phyloP scores from a whole-genome alignment of 345 rosid species.

The Aegle marmelos region DNA sequence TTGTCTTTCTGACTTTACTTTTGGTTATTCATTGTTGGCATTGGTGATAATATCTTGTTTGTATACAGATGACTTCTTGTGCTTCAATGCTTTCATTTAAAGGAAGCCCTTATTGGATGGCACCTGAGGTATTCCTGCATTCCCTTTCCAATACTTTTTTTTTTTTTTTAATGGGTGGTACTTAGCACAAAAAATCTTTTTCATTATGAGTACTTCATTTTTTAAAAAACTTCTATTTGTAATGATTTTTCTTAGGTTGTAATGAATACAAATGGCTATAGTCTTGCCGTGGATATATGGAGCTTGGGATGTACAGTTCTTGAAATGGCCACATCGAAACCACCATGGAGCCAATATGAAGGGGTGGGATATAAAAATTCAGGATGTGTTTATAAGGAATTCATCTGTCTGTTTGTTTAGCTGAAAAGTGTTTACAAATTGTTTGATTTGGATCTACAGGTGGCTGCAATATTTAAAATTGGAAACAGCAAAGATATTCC shows the following conservation, averaged over 20 bases:
- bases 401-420: background rate
- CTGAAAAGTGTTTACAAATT: conserved; percentile 7
- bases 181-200: background rate
- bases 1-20: background rate
- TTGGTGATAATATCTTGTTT: conserved; percentile 20
- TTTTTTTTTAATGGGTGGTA: background rate
- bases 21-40: conserved; percentile 7
- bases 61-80: conserved; percentile 59
- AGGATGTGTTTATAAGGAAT: conserved; percentile 3
- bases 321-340: conserved; percentile 96
- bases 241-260: conserved; percentile 58
- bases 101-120: conserved; percentile 99
- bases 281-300: conserved; percentile 88
- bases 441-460: conserved; percentile 49
- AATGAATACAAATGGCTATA: conserved; percentile 87
- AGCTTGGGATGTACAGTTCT: conserved; percentile 97
- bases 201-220: background rate
- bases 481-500: conserved; percentile 96
- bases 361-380: conserved; percentile 57
- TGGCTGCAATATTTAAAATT: conserved; percentile 95
- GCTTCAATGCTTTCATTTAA: conserved; percentile 93
- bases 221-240: conserved; percentile 6
- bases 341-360: conserved; percentile 94
- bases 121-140: conserved; percentile 74
- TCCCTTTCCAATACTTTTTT: background rate